phyloP scores from a whole-genome alignment of 139 green algal genomes.

The Trebouxia sp. region DNA sequence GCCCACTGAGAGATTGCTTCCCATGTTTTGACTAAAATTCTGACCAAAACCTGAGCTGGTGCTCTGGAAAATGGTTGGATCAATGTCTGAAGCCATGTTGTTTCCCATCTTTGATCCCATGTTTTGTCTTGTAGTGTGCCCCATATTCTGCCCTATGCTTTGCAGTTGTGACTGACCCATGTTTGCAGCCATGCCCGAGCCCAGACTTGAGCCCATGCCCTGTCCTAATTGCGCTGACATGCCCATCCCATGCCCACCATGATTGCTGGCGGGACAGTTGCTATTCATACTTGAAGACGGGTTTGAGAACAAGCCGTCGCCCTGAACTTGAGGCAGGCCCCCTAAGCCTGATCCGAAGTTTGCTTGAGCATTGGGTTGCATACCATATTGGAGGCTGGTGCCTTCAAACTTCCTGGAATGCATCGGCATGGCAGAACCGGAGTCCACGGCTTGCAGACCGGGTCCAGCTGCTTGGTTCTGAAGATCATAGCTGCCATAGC shows the following conservation, averaged over 20 bases:
- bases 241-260: background rate
- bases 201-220: background rate
- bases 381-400: background rate
- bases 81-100: too few species aligned
- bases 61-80: background rate
- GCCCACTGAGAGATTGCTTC: background rate
- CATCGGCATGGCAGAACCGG: background rate
- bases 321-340: background rate
- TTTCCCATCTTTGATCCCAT: too few species aligned
- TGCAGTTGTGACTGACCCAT: background rate
- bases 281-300: background rate
- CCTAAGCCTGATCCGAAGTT: background rate
- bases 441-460: background rate
- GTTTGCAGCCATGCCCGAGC: background rate
- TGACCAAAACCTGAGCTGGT: background rate
- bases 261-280: background rate
- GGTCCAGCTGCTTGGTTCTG: background rate
- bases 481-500: background rate
- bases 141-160: background rate
- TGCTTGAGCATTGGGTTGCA: background rate
- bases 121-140: background rate
- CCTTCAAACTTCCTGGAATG: background rate
- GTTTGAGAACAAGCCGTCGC: background rate
- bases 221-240: background rate
- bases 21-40: slow-evolving; percentile 8